A percentile compares a stretch with the other conserved stretches of the same genome.
phyloP scores from a whole-genome alignment of 805 yeast species.

The Monosporozyma servazzii region DNA sequence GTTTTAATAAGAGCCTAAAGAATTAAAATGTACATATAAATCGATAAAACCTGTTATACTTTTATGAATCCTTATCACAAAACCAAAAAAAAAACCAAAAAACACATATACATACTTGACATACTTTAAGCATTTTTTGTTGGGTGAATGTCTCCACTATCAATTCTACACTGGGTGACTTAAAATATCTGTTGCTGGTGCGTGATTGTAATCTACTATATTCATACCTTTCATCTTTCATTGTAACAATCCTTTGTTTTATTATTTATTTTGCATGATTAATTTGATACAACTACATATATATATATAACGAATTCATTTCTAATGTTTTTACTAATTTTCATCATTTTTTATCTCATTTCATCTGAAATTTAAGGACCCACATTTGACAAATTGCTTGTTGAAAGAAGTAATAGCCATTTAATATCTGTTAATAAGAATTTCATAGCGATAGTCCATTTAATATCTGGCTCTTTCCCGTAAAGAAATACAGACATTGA shows the following conservation, averaged over 20 bases:
- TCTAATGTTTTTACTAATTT: neutral
- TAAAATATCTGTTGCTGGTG: too few species aligned
- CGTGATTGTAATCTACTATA: too few species aligned
- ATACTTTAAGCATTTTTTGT: too few species aligned
- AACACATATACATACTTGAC: too few species aligned
- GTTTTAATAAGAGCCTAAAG: too few species aligned
- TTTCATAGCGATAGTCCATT: conserved; percentile 88
- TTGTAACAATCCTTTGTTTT: conserved; percentile 12
- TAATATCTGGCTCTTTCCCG: conserved; percentile 52
- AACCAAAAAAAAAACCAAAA: too few species aligned
- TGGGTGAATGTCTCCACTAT: too few species aligned
- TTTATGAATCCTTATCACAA: too few species aligned
- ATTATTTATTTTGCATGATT: neutral
- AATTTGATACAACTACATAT: neutral
- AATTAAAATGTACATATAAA: too few species aligned
- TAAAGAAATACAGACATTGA: conserved; percentile 66
- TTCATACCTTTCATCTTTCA: neutral
- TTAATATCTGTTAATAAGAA: conserved; percentile 69
- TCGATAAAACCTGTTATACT: too few species aligned
- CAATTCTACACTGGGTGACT: too few species aligned
- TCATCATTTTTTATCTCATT: too few species aligned
- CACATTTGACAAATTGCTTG: conserved; percentile 25
- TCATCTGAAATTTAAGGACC: neutral
- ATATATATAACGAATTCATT: neutral
- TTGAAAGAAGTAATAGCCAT: conserved; percentile 78